Percentiles rank a stretch among this genome's conserved stretches.
phyloP scores from a whole-genome alignment of 371 early-diverging fungal genomes.

The Mucor piriformis region DNA sequence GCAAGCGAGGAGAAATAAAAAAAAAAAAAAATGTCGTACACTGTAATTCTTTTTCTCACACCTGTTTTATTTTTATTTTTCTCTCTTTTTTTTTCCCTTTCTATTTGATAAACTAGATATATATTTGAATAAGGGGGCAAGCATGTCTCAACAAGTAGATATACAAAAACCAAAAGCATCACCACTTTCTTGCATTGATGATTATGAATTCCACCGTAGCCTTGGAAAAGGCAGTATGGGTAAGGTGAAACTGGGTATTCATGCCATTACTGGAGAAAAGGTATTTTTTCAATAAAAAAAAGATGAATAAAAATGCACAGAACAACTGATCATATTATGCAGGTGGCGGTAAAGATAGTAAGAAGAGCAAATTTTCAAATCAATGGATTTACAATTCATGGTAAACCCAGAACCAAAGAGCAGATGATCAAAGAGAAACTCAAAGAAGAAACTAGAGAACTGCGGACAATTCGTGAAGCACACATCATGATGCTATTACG shows the following conservation, averaged over 20 bases:
- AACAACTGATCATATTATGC: no score
- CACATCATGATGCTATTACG: conserved; percentile 89
- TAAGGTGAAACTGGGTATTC: conserved; percentile 45
- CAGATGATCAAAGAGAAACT: conserved; percentile 27
- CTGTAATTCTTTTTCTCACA: background rate
- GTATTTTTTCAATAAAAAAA: no score
- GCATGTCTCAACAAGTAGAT: conserved; percentile 13
- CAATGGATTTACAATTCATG: conserved; percentile 9
- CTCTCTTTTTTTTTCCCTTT: background rate
- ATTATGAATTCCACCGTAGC: conserved; percentile 20
- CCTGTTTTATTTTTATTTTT: background rate
- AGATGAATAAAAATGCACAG: no score
- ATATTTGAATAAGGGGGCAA: background rate
- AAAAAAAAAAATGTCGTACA: background rate
- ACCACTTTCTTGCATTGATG: conserved; percentile 15
- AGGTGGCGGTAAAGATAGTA: conserved; percentile 50
- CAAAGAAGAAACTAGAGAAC: conserved; percentile 74
- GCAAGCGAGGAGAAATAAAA: conserved; percentile 3
- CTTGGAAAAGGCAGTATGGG: conserved; percentile 46
- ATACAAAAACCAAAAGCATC: background rate
- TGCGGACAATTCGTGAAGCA: conserved; percentile 88
- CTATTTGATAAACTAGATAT: background rate
- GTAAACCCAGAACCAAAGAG: conserved; percentile 20
- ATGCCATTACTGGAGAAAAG: conserved; percentile 43
- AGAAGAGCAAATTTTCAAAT: conserved; percentile 36